Base-by-base conservation (phyloP, 805 yeast genomes). In the Lipomyces kockii region DNA sequence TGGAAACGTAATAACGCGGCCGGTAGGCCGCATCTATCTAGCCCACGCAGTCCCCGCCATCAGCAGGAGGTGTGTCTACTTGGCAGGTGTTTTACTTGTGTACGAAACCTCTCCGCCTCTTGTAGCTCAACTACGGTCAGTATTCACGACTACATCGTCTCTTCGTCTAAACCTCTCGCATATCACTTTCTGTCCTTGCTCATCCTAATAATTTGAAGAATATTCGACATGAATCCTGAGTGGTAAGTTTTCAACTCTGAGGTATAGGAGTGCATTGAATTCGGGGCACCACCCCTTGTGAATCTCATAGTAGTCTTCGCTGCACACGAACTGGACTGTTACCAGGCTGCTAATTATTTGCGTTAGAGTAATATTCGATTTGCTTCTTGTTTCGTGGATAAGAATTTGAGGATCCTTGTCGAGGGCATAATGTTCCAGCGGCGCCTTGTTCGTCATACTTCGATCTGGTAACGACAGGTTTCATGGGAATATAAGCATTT, bases 171-270 rank as follows among this genome's bases (percentile, higher is more conserved):
- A 12, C 54, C 5, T 9, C 25, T 51, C 35, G 58, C 25, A 22
- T 54, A 54, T 54, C 20, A 11, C 9, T 32, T 25, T 25, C 37
- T 22, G 1, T 32, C n/a, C 6, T 55, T 56, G 17, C 12, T 51
- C 49, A 17, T 20, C 25, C 27, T 22, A 25, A 60, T 20, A 20
- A 60, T 17, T 11, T 27, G 17, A 32, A 52, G 11, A 37, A 63
- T 17, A 61, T 34, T 46, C 39, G 61, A 34, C 29, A 63, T 63
- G 67, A 64, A 64, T 35, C 59, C 67, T 29, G 67, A 64, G 67
- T 64, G 53, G 67, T 64, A 64, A n/a, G 67, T 64, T 43, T 6
- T 7, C 6, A 1, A 2, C 37, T 62, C 25, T 22, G 63, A 11
- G 27, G 9, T 25, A 32, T 20, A 17, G 22, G 8, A 7, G 49